These are phyloP conservation scores for Paecilomyces sp. DNA, from an alignment of 2,329 filamentous ascomycete species.

Conservation along the genomic window DNA sequence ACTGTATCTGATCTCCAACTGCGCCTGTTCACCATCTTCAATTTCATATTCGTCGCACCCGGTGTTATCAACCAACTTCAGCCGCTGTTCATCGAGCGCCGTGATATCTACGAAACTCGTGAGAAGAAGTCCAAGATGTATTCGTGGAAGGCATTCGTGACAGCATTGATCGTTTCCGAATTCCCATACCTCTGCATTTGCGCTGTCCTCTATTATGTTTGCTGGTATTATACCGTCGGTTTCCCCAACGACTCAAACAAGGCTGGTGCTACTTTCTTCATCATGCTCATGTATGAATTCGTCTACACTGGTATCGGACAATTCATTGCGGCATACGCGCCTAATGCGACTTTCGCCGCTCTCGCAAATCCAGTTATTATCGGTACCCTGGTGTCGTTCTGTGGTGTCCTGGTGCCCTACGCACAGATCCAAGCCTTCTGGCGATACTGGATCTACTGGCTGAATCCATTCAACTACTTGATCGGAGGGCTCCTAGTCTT, in stretches of 20 bases:
- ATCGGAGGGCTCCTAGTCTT: slow-evolving; percentile 52
- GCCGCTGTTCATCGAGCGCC: slow-evolving; percentile 62
- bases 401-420: slow-evolving; percentile 64
- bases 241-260: slow-evolving; percentile 50
- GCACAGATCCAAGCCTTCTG: slow-evolving; percentile 58
- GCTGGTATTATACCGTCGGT: slow-evolving; percentile 67
- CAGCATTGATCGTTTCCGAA: slow-evolving; percentile 60
- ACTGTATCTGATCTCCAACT: slow-evolving; percentile 61
- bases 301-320: slow-evolving; percentile 67
- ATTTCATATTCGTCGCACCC: slow-evolving; percentile 51
- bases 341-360: slow-evolving; percentile 58
- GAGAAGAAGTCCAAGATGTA: slow-evolving; percentile 66
- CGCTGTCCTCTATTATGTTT: slow-evolving; percentile 57
- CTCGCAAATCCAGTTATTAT: slow-evolving; percentile 71
- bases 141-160: slow-evolving; percentile 62
- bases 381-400: slow-evolving; percentile 63
- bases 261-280: slow-evolving; percentile 52
- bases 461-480: slow-evolving; percentile 57
- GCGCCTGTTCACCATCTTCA: slow-evolving; percentile 62
- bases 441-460: slow-evolving; percentile 57
- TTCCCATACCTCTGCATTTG: slow-evolving; percentile 58
- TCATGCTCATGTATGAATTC: slow-evolving; percentile 66
- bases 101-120: slow-evolving; percentile 58
- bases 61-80: slow-evolving; percentile 46
- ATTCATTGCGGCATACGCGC: slow-evolving; percentile 72